These are phyloP conservation scores for Eudorina sp. DNA, from an alignment of 139 green algal species.

Conservation along the genomic window DNA sequence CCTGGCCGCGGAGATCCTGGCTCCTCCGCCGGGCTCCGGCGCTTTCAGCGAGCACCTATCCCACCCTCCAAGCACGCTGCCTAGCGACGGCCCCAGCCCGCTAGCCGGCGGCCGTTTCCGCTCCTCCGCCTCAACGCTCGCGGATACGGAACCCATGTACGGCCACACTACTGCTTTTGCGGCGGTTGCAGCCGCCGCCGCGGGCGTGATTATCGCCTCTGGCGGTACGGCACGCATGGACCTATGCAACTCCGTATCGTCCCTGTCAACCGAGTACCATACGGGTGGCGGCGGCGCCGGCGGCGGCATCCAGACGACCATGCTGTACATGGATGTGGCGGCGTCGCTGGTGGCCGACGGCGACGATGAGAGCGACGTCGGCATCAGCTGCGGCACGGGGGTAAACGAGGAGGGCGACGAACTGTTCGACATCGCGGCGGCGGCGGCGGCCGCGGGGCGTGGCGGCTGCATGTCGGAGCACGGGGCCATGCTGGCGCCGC, in stretches of 20 bases:
- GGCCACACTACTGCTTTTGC: neutral
- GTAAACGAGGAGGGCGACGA: constrained; percentile 35
- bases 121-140: constrained; percentile 16
- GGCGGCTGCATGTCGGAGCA: constrained; percentile 1
- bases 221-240: constrained; percentile 13
- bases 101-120: neutral
- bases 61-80: neutral
- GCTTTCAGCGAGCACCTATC: neutral
- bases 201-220: neutral
- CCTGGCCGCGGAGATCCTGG: neutral
- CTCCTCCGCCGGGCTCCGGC: neutral
- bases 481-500: neutral
- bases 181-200: neutral
- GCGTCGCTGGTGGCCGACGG: constrained; percentile 23
- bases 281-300: neutral
- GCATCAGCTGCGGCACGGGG: constrained; percentile 37
- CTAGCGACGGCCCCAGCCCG: neutral
- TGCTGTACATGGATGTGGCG: constrained; percentile 35
- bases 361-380: constrained; percentile 30
- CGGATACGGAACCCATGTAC: neutral
- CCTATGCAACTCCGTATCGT: constrained; percentile 26
- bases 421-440: neutral
- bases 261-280: constrained; percentile 18
- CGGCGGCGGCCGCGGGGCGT: neutral
- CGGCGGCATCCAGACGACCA: neutral